Percentiles rank a stretch among this genome's conserved stretches.
phyloP scores from a whole-genome alignment of 2,329 filamentous ascomycete species.

The Fusarium duplospermum region DNA sequence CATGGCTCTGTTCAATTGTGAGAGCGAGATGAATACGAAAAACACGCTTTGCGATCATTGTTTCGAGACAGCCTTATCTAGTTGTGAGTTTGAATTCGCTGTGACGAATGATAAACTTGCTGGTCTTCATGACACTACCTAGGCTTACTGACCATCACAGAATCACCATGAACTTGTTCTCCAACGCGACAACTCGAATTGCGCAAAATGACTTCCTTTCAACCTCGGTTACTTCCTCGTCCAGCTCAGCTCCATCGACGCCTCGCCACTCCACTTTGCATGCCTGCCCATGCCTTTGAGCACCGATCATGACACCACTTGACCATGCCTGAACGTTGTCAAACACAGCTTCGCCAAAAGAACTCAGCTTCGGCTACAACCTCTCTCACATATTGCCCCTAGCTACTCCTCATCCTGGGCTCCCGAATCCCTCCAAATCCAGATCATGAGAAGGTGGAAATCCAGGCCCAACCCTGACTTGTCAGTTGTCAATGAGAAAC shows the following conservation, averaged over 20 bases:
- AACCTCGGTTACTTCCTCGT: not conserved
- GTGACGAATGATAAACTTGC: not conserved
- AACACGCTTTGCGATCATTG: not conserved
- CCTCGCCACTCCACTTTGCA: constrained; percentile 4
- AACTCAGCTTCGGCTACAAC: not conserved
- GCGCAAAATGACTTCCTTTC: not conserved
- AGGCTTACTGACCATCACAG: not conserved
- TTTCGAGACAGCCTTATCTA: not conserved
- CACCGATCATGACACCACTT: constrained; percentile 19
- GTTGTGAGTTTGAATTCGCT: constrained; percentile 9
- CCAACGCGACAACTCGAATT: not conserved
- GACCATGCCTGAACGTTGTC: not conserved
- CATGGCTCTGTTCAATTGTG: not conserved
- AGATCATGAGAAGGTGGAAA: constrained; percentile 14
- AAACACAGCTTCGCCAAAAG: not conserved
- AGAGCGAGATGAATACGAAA: not conserved
- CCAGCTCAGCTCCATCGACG: not conserved
- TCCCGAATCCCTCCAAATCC: not conserved
- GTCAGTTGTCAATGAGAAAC: not conserved
- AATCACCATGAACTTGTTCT: not conserved
- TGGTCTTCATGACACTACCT: not conserved
- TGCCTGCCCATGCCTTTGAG: not conserved
- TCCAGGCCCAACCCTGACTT: not conserved
- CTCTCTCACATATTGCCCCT: not conserved
- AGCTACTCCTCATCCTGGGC: not conserved